phyloP scores from a whole-genome alignment of 179 eudicot genomes.

The Nepenthes alata region DNA sequence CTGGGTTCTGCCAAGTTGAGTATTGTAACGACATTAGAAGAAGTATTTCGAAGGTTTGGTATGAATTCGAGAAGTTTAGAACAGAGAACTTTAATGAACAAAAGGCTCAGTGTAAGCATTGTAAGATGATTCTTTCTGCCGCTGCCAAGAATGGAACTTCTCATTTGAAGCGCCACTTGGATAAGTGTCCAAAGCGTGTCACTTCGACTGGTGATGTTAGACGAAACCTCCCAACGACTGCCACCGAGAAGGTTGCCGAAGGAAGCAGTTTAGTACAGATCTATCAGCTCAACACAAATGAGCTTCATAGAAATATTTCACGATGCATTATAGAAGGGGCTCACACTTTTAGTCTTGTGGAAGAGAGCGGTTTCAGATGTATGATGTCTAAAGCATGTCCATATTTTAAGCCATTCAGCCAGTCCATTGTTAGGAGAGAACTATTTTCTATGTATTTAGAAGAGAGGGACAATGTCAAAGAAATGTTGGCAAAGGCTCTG shows the following conservation, averaged over 20 bases:
- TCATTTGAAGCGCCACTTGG: conserved; percentile 41
- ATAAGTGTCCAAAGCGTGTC: conserved; percentile 29
- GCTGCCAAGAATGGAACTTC: conserved; percentile 43
- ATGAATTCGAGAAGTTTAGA: conserved; percentile 31
- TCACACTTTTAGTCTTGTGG: conserved; percentile 34
- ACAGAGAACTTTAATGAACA: conserved; percentile 29
- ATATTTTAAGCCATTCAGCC: conserved; percentile 28
- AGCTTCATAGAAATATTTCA: conserved; percentile 27
- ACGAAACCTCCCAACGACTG: conserved; percentile 9
- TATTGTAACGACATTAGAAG: conserved; percentile 14
- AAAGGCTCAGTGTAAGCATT: conserved; percentile 44
- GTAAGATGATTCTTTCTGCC: conserved; percentile 28
- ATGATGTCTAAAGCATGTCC: conserved; percentile 39
- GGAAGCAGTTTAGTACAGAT: conserved; percentile 12
- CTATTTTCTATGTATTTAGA: conserved; percentile 33
- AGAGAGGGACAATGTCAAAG: conserved; percentile 36
- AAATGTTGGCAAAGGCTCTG: conserved; percentile 25
- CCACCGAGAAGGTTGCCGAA: conserved; percentile 13
- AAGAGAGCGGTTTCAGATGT: conserved; percentile 34
- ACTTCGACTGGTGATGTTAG: conserved; percentile 15
- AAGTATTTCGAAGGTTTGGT: conserved; percentile 38
- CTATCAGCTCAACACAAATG: conserved; percentile 20
- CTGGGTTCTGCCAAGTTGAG: conserved; percentile 20
- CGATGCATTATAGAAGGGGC: conserved; percentile 30
- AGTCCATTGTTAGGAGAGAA: conserved; percentile 31